Conservation (phyloP, 2,329 filamentous ascomycete species). For the Pseudogymnoascus sp. region DNA sequence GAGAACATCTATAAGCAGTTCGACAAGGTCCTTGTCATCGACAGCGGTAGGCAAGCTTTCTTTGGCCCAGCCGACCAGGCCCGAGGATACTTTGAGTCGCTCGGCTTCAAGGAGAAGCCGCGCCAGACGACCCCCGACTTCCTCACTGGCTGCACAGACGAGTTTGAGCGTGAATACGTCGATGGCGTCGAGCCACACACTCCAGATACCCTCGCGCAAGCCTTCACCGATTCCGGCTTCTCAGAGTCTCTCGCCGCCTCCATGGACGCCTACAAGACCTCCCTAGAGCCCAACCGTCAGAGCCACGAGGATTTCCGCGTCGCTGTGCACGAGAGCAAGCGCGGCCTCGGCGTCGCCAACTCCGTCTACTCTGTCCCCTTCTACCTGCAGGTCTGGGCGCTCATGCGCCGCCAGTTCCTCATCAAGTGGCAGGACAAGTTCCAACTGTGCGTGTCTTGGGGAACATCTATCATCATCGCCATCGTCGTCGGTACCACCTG, state of each 20-base stretch:
- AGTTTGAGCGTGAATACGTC: conserved; percentile 3
- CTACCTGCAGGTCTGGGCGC: conserved; percentile 46
- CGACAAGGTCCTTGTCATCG: conserved; percentile 60
- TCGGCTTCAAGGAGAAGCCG: conserved; percentile 54
- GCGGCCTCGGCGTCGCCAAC: neutral
- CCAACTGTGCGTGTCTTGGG: conserved; percentile 54
- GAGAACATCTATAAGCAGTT: conserved; percentile 62
- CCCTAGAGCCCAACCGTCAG: conserved; percentile 33
- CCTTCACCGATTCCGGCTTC: conserved; percentile 38
- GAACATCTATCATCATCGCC: conserved; percentile 47
- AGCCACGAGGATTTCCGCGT: neutral
- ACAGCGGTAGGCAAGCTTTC: conserved; percentile 56
- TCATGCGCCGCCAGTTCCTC: conserved; percentile 52
- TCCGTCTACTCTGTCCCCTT: conserved; percentile 36
- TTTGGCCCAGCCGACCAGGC: conserved; percentile 53
- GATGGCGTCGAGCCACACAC: conserved; percentile 55
- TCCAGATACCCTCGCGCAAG: conserved; percentile 36
- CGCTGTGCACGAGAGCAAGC: conserved; percentile 22
- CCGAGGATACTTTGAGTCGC: conserved; percentile 52
- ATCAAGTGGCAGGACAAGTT: conserved; percentile 57
- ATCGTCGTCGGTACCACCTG: conserved; percentile 59
- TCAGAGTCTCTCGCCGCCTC: conserved; percentile 40
- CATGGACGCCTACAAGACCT: conserved; percentile 49
- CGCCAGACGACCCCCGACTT: conserved; percentile 58
- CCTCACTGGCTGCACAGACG: conserved; percentile 52